Evolutionary conservation across 345 rosid genomes (phyloP).

Genomic region (Trapa bicornis): DNA sequence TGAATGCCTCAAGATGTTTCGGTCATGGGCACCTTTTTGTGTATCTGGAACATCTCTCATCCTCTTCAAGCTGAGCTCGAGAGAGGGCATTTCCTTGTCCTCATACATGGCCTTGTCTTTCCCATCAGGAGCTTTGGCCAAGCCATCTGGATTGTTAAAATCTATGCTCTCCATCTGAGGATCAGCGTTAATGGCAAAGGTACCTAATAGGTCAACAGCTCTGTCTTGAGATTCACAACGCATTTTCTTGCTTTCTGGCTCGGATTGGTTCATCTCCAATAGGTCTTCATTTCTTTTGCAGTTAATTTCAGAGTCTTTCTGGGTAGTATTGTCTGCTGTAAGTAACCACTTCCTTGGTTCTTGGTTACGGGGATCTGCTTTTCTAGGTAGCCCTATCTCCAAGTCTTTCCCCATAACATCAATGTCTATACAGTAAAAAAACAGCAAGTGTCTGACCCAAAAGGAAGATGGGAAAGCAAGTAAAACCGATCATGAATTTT

Average conservation of each 20-base stretch:
- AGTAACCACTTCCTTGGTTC: conserved; percentile 10
- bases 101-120: conserved; percentile 18
- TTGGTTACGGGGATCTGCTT: conserved; percentile 12
- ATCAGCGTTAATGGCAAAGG: conserved; percentile 9
- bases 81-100: conserved; percentile 22
- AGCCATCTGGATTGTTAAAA: conserved; percentile 10
- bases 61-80: conserved; percentile 37
- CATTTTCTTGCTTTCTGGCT: conserved; percentile 19
- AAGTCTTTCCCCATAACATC: conserved; percentile 22
- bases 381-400: conserved; percentile 23
- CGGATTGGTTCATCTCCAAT: conserved; percentile 13
- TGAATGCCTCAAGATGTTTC: conserved; percentile 32
- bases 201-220: conserved; percentile 8
- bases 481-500: not conserved
- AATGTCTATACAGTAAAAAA: conserved; percentile 12
- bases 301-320: conserved; percentile 15
- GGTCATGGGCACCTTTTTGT: conserved; percentile 16
- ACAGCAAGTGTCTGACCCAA: conserved; percentile 7
- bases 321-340: conserved; percentile 11
- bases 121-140: conserved; percentile 11
- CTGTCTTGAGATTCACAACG: conserved; percentile 4
- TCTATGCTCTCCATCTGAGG: conserved; percentile 17
- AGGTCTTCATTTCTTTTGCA: conserved; percentile 16
- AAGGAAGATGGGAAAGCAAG: conserved; percentile 1
- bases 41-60: conserved; percentile 13